Conservation (phyloP, 768 basidiomycete species). For the Erythrobasidium yunnanense region DNA sequence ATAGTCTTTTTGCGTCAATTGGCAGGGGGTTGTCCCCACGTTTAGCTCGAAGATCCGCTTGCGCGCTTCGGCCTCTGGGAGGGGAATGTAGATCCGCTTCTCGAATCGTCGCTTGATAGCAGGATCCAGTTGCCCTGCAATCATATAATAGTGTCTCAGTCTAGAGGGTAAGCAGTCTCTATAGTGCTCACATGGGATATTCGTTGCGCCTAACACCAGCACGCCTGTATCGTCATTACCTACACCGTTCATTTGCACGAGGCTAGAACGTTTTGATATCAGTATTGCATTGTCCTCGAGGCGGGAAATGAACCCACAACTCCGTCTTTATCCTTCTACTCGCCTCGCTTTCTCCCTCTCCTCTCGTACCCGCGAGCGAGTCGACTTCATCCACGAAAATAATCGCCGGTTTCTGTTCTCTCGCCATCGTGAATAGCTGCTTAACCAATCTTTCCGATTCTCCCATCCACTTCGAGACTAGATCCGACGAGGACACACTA, state of each 20-base stretch:
- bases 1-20: conserved; percentile 67
- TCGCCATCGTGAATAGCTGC: conserved; percentile 88
- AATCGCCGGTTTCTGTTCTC: conserved; percentile 91
- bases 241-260: conserved; percentile 98
- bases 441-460: conserved; percentile 97
- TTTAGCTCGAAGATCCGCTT: conserved; percentile 95
- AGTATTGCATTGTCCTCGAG: background rate
- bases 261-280: conserved; percentile 22
- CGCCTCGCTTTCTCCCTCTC: conserved; percentile 94
- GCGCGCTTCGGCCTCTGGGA: conserved; percentile 84
- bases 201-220: conserved; percentile 90
- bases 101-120: conserved; percentile 77
- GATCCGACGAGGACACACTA: conserved; percentile 82
- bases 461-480: conserved; percentile 99
- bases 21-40: conserved; percentile 80
- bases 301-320: conserved; percentile 41
- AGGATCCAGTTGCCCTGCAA: conserved; percentile 17
- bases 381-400: conserved; percentile 99
- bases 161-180: conserved; percentile 36
- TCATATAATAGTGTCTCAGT: background rate
- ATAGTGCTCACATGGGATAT: conserved; percentile 96
- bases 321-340: conserved; percentile 96
- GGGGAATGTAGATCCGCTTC: conserved; percentile 95
- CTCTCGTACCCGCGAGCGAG: conserved; percentile 84
- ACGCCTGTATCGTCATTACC: conserved; percentile 96